A percentile compares a stretch with the other conserved stretches of the same genome.
These are phyloP conservation scores for Miscanthus sacchariflorus DNA, from an alignment of 202 grass and related monocot species.

Conservation along the genomic window DNA sequence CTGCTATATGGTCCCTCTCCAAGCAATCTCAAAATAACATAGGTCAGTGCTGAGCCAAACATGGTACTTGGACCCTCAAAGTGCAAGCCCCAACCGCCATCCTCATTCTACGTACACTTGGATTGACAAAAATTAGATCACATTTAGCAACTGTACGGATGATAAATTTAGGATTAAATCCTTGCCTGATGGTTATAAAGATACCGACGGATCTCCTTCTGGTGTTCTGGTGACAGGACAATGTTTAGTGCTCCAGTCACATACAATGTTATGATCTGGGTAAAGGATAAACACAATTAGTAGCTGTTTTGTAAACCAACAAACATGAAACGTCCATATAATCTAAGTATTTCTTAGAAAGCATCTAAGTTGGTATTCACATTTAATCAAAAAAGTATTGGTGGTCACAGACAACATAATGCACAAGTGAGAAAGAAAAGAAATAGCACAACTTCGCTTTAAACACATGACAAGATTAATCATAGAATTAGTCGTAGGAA, in stretches of 20 bases:
- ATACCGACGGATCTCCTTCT: slow-evolving; percentile 89
- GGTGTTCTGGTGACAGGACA: slow-evolving; percentile 77
- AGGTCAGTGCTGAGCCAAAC: slow-evolving; percentile 89
- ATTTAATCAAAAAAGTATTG: background rate
- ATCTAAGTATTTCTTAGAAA: slow-evolving; percentile 23
- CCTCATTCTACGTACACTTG: slow-evolving; percentile 93
- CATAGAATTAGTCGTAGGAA: background rate
- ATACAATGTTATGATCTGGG: slow-evolving; percentile 83
- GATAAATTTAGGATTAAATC: background rate
- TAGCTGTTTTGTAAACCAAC: background rate
- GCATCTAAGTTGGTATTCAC: background rate
- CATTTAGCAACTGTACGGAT: slow-evolving; percentile 5
- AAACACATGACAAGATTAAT: background rate
- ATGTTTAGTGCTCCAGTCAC: slow-evolving; percentile 77
- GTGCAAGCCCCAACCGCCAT: slow-evolving; percentile 97
- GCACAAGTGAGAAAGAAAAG: background rate
- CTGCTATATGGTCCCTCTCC: slow-evolving; percentile 73
- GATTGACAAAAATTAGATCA: slow-evolving; percentile 27
- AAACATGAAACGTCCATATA: background rate
- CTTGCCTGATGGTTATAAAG: slow-evolving; percentile 95
- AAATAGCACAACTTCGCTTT: background rate
- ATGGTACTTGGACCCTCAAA: slow-evolving; percentile 95
- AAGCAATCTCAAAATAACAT: slow-evolving; percentile 86
- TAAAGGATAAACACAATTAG: slow-evolving; percentile 24
- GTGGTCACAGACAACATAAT: background rate